Evolutionary conservation across 2,329 filamentous ascomycete genomes (phyloP), one percentile per base, ranked within the genome.

Genomic region (Ophidiomyces ophidiicola): DNA sequence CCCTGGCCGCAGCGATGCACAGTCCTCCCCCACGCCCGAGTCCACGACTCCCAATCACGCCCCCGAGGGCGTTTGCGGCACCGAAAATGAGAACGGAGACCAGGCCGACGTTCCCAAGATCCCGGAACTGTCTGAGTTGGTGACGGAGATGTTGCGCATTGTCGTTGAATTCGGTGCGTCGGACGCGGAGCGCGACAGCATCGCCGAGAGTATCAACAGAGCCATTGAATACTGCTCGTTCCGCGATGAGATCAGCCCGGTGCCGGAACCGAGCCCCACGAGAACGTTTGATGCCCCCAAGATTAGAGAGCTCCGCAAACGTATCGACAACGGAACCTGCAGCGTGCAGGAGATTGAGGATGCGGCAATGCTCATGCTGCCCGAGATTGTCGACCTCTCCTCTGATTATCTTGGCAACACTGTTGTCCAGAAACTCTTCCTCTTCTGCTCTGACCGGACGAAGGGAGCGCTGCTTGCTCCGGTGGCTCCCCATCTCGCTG

Each of bases 351-450:
- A 98, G 60, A 92, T 96, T 50, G 90, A 98, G 61, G 80, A 78
- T 47, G 92, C 90, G 46, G 90, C 90, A 28, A 71, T 83, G 45
- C 83, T 84, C 46, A 98, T 98, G 90, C 74, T 98, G 11, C 85
- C 88, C 6, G 90, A 98, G 59, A 90, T 98, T 56, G 85, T 87
- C 3, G 90, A 98, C 61, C 70, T 98, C 17, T 74, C 90, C 2
- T 94, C 88, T 0, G 90, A 98, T 61, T 98, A 98, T 53, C 74
- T 98, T 21, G 90, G 90, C 51, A 98, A 98, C 64, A 98, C 90
- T 0, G 90, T 98, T n/a, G 88, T 98, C 12, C 90, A 98, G 65
- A 98, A 98, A 64, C 69, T 98, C 32, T 98, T 98, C 55, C 88
- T 98, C 60, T 85, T 84, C 63, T 96, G 90, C 66, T 90, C 85